Evolutionary conservation across 176 grass and related monocot species (phyloP), one percentile per base, ranked within the genome.

Genomic region (Ampelocalamus luodianensis): DNA sequence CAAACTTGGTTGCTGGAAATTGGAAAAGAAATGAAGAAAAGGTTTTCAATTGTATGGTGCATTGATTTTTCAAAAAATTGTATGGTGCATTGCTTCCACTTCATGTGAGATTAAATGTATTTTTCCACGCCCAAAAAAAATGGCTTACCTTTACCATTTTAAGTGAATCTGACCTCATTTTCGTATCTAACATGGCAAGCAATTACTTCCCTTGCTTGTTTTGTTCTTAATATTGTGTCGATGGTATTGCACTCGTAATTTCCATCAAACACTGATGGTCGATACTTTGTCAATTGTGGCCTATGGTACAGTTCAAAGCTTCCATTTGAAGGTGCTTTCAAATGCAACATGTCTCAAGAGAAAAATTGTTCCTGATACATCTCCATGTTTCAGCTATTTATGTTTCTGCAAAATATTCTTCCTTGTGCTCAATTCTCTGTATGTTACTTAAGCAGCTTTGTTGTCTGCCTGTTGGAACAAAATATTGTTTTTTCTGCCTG

Each of bases 21-120:
- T 58, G 12, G 22, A 46, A 74, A 74, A 66, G 49, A 68, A 85
- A 74, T 66, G 67, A 85, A 80, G 26, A 84, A 64, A 84, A 80
- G 5, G 23, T 40, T 42, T 85, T 42, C 13, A 4, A 64, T 79
- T 32, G 14, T 45, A 29, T 74, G 66, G 68, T 75, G 17, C 49
- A 43, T 22, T 36, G 12, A 29, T 0, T 29, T 29, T 29, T 29
- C 29, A 29, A 29, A 29, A 29, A 4, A 64, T 79, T 32, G 14
- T 45, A 29, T 74, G 66, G 68, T 75, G 17, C 49, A 43, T 22
- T 36, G 12, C 7, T 64, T 70, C 16, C 22, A 23, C 39, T 70
- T 17, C 40, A 3, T 48, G 39, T 68, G 50, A 14, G 7, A 74
- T 81, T 61, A 42, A 54, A 44, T 18, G 55, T 22, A 3, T 59